Conservation (phyloP, 768 basidiomycete species). For the Daedalea quercina region DNA sequence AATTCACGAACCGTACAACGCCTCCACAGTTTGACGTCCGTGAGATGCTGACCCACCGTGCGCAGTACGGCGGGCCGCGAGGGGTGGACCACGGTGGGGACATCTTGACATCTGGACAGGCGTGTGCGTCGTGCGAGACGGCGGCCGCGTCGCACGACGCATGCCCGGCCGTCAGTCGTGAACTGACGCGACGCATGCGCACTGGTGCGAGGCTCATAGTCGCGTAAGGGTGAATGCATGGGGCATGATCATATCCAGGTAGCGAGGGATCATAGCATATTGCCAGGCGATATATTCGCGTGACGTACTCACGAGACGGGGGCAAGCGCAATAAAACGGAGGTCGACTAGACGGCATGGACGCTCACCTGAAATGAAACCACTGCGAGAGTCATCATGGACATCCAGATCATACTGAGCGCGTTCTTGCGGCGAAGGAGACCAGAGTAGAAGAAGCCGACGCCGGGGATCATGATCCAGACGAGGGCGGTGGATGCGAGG, state of each 20-base stretch:
- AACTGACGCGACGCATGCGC: no score
- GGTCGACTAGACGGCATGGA: not conserved
- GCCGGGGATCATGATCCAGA: conserved; percentile 59
- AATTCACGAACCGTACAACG: no score
- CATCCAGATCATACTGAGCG: conserved; percentile 82
- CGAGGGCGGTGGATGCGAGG: conserved; percentile 69
- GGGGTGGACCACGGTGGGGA: not conserved
- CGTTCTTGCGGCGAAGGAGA: conserved; percentile 88
- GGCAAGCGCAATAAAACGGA: not conserved
- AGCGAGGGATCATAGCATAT: no score
- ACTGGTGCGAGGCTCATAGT: no score
- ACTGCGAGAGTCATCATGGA: conserved; percentile 71
- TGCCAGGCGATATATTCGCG: not conserved
- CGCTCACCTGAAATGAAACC: conserved; percentile 75
- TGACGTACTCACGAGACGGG: not conserved
- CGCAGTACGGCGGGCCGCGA: no score
- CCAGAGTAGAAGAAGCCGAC: conserved; percentile 90
- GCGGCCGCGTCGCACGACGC: not conserved
- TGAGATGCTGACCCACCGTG: no score
- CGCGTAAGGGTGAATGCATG: no score
- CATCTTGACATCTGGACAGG: not conserved
- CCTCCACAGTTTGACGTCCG: no score
- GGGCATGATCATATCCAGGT: no score
- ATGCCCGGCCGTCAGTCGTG: not conserved
- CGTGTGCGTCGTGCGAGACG: not conserved